Evolutionary conservation across 306 rosid genomes (phyloP).

Genomic region (Adenanthera pavonina): DNA sequence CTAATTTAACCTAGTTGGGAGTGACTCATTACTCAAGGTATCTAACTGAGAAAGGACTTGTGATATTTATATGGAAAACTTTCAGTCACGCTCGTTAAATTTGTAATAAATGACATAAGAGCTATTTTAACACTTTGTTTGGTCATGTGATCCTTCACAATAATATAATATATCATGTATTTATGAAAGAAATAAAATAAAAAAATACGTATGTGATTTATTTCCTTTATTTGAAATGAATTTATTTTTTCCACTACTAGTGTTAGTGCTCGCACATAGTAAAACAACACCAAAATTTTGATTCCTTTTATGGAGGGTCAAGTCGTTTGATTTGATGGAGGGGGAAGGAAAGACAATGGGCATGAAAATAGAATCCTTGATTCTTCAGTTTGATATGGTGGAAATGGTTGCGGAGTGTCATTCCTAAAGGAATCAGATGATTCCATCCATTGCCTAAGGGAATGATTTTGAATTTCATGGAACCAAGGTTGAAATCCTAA

Average conservation of each 20-base stretch:
- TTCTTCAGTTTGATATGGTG: background rate
- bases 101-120: constrained; percentile 49
- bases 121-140: background rate
- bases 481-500: no score
- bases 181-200: background rate
- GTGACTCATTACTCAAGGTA: constrained; percentile 64
- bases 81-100: constrained; percentile 53
- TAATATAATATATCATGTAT: background rate
- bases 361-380: background rate
- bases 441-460: no score
- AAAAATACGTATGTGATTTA: background rate
- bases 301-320: no score
- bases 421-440: background rate
- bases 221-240: no score
- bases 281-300: no score
- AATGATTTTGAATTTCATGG: no score
- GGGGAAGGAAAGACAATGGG: background rate
- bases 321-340: background rate
- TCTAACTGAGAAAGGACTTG: constrained; percentile 50
- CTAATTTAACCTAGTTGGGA: constrained; percentile 52
- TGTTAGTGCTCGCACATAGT: no score
- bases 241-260: no score
- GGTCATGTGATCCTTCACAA: background rate
- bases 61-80: constrained; percentile 43
- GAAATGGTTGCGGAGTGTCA: background rate